These are phyloP conservation scores for Periconia digitata DNA, from an alignment of 2,329 filamentous ascomycete genomes.

Conservation along the genomic window DNA sequence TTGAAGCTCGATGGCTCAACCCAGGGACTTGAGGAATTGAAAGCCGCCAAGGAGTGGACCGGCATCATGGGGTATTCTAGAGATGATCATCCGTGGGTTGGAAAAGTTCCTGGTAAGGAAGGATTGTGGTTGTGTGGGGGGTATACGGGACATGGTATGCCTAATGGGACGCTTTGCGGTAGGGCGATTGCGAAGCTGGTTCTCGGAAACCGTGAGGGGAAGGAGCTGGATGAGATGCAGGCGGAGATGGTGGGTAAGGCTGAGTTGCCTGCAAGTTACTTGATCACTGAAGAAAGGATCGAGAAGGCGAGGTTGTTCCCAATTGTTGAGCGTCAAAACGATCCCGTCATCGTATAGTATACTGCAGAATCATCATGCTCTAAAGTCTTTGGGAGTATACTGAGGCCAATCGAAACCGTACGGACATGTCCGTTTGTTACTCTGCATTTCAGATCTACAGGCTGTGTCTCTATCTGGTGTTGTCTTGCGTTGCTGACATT, in stretches of 20 bases:
- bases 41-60: conserved; percentile 63
- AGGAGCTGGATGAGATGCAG: conserved; percentile 30
- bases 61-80: conserved; percentile 78
- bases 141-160: conserved; percentile 77
- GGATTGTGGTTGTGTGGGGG: conserved; percentile 67
- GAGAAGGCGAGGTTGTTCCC: conserved; percentile 29
- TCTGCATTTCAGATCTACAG: too few relatives aligned
- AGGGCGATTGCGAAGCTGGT: conserved; percentile 66
- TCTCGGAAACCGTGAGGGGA: conserved; percentile 43
- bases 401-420: too few relatives aligned
- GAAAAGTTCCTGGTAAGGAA: conserved; percentile 59
- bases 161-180: conserved; percentile 67
- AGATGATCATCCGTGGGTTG: conserved; percentile 72
- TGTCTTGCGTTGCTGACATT: too few relatives aligned
- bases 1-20: conserved; percentile 39
- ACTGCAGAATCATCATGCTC: too few relatives aligned
- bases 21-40: conserved; percentile 46
- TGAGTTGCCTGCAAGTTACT: conserved; percentile 40
- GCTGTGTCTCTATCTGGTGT: too few relatives aligned
- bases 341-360: not conserved
- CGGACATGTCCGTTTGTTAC: too few relatives aligned
- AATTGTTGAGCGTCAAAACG: conserved; percentile 39
- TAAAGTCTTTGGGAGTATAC: too few relatives aligned
- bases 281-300: conserved; percentile 42
- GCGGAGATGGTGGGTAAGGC: conserved; percentile 36